These are phyloP conservation scores for Megacollybia marginata DNA, from an alignment of 768 basidiomycete species.

Conservation along the genomic window DNA sequence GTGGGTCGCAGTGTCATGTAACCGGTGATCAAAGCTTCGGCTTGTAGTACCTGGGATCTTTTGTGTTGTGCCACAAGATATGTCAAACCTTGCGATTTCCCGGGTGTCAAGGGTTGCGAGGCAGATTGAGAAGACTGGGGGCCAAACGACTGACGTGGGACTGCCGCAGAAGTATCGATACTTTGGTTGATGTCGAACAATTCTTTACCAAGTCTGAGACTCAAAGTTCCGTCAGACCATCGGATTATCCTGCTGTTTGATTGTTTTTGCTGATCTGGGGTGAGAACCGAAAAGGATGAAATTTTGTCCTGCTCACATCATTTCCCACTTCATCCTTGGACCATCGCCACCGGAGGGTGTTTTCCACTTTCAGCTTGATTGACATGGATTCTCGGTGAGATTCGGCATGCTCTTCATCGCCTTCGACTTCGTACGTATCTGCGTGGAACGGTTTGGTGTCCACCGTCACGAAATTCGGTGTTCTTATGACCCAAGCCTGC, in stretches of 20 bases:
- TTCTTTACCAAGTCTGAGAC: slow-evolving; percentile 88
- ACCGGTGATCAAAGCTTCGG: slow-evolving; percentile 77
- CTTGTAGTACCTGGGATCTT: slow-evolving; percentile 77
- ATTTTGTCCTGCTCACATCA: slow-evolving; percentile 53
- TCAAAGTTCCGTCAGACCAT: slow-evolving; percentile 94
- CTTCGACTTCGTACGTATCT: slow-evolving; percentile 75
- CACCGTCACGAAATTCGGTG: slow-evolving; percentile 91
- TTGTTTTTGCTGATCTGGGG: slow-evolving; percentile 54
- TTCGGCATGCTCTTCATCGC: slow-evolving; percentile 47
- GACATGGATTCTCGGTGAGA: slow-evolving; percentile 75
- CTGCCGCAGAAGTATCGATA: slow-evolving; percentile 67
- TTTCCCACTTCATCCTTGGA: slow-evolving; percentile 63
- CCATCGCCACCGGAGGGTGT: slow-evolving; percentile 96
- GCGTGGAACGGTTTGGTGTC: slow-evolving; percentile 88
- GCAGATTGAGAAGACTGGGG: slow-evolving; percentile 33
- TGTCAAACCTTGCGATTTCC: slow-evolving; percentile 68
- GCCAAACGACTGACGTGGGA: slow-evolving; percentile 49
- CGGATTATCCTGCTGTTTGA: slow-evolving; percentile 87
- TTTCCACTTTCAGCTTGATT: slow-evolving; percentile 85
- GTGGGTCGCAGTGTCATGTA: slow-evolving; percentile 80
- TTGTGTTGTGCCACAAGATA: slow-evolving; percentile 90
- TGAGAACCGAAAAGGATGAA: slow-evolving; percentile 2
- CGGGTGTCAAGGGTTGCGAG: slow-evolving; percentile 21
- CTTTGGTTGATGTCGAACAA: slow-evolving; percentile 85
- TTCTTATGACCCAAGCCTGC: slow-evolving; percentile 81